A percentile compares a stretch with the other conserved stretches of the same genome.
Evolutionary conservation across 805 yeast species (phyloP).

Genomic region (Hagleromyces aurorensis): DNA sequence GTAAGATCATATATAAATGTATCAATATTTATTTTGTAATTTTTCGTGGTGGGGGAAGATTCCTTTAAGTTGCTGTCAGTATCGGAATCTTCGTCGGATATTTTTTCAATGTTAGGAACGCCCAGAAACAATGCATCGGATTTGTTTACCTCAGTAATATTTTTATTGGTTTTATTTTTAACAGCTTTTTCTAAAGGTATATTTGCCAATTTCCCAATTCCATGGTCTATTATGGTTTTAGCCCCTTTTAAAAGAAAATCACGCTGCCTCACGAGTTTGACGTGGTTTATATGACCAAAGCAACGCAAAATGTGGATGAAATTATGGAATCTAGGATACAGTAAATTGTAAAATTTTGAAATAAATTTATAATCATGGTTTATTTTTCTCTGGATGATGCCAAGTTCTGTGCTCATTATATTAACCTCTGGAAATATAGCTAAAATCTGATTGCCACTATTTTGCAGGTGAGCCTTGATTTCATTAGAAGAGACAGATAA

Average conservation of each 20-base stretch:
- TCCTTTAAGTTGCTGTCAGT: too few relatives aligned
- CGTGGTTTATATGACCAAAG: constrained; percentile 16
- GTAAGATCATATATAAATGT: constrained; percentile 30
- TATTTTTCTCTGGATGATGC: constrained; percentile 42
- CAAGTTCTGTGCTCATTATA: constrained; percentile 45
- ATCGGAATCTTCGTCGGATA: too few relatives aligned
- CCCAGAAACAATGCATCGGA: constrained; percentile 1
- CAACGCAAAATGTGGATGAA: constrained; percentile 43
- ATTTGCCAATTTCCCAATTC: constrained; percentile 8
- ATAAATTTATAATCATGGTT: constrained; percentile 46
- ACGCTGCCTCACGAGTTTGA: constrained; percentile 26
- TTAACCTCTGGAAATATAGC: constrained; percentile 83
- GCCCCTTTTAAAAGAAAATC: constrained; percentile 42
- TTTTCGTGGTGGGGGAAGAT: too few relatives aligned
- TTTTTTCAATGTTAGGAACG: too few relatives aligned
- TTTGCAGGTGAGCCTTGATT: constrained; percentile 31
- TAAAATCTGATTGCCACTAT: constrained; percentile 45
- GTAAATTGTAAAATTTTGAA: constrained; percentile 50
- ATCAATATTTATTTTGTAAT: constrained; percentile 7
- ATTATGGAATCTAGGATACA: constrained; percentile 72
- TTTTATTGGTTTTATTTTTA: constrained; percentile 4
- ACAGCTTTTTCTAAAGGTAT: constrained; percentile 1
- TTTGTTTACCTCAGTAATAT: constrained; percentile 12
- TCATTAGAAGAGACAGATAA: constrained; percentile 37
- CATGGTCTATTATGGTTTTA: constrained; percentile 39